Evolutionary conservation across 257 asterid genomes (phyloP).

Genomic region (Knoxia roxburghii): DNA sequence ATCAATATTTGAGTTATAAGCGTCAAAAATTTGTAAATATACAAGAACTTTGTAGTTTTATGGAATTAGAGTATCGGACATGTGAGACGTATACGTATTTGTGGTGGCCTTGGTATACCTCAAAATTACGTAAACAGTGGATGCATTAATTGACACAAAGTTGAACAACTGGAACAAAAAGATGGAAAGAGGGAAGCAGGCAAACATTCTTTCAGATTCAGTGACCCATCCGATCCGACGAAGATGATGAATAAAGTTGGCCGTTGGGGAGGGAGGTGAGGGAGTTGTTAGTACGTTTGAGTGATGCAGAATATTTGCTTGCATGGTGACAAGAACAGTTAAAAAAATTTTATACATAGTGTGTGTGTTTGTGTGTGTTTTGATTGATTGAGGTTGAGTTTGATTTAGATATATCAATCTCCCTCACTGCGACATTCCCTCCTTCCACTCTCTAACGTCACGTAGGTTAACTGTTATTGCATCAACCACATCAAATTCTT

Average conservation of each 20-base stretch:
- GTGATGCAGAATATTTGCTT: slow-evolving; percentile 30
- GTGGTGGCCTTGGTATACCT: too few species aligned
- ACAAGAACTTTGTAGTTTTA: too few species aligned
- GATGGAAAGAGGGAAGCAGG: neutral
- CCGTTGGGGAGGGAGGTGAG: neutral
- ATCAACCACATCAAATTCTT: slow-evolving; percentile 16
- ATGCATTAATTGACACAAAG: too few species aligned
- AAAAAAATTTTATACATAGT: slow-evolving; percentile 6
- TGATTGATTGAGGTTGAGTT: slow-evolving; percentile 36
- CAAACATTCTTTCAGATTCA: slow-evolving; percentile 15
- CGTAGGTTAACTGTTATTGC: slow-evolving; percentile 9
- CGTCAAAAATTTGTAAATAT: too few species aligned
- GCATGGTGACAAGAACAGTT: slow-evolving; percentile 17
- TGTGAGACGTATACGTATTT: too few species aligned
- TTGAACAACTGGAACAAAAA: too few species aligned
- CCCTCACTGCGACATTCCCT: slow-evolving; percentile 33
- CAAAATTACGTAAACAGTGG: too few species aligned
- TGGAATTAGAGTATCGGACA: too few species aligned
- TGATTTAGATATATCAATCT: slow-evolving; percentile 35
- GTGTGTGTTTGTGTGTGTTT: neutral
- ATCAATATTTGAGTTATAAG: too few species aligned
- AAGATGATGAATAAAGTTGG: neutral
- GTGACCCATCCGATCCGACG: neutral
- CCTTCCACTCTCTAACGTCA: slow-evolving; percentile 11
- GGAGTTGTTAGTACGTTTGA: slow-evolving; percentile 7